These are phyloP conservation scores for Eragrostis nindensis DNA, from an alignment of 176 grass and related monocot species.

Conservation along the genomic window DNA sequence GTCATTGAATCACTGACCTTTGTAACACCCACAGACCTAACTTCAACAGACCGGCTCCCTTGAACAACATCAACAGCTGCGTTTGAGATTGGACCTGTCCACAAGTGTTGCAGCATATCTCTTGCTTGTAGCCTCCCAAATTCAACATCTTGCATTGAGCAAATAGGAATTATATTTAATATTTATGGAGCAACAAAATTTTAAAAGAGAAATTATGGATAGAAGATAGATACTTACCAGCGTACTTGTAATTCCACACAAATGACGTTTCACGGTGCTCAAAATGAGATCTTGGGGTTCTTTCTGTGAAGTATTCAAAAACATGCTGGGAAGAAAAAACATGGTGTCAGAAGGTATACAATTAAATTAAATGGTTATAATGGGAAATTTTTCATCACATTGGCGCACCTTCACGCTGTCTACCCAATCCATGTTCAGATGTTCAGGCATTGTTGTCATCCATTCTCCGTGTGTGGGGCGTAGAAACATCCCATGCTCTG, in stretches of 20 bases:
- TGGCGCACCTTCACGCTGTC: slow-evolving; percentile 87
- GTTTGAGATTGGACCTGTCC: slow-evolving; percentile 98
- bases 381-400: slow-evolving; percentile 5
- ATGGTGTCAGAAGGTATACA: slow-evolving; percentile 33
- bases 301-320: slow-evolving; percentile 98
- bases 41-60: slow-evolving; percentile 96
- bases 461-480: slow-evolving; percentile 84
- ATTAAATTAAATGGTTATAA: slow-evolving; percentile 11
- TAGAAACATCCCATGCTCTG: slow-evolving; percentile 99
- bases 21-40: slow-evolving; percentile 95
- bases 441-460: slow-evolving; percentile 99
- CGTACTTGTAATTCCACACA: slow-evolving; percentile 99
- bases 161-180: slow-evolving; percentile 31
- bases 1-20: slow-evolving; percentile 60
- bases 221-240: slow-evolving; percentile 54
- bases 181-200: neutral
- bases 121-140: slow-evolving; percentile 98
- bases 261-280: slow-evolving; percentile 98
- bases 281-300: slow-evolving; percentile 97
- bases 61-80: slow-evolving; percentile 99
- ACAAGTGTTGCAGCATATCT: slow-evolving; percentile 99
- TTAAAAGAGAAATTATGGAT: slow-evolving; percentile 5
- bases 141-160: slow-evolving; percentile 72
- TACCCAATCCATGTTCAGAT: slow-evolving; percentile 99
- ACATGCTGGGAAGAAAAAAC: slow-evolving; percentile 71